Percentiles rank a stretch among this genome's conserved stretches.
These are phyloP conservation scores for Crithidia sp. DNA, from an alignment of 208 protist genomes.

Conservation along the genomic window DNA sequence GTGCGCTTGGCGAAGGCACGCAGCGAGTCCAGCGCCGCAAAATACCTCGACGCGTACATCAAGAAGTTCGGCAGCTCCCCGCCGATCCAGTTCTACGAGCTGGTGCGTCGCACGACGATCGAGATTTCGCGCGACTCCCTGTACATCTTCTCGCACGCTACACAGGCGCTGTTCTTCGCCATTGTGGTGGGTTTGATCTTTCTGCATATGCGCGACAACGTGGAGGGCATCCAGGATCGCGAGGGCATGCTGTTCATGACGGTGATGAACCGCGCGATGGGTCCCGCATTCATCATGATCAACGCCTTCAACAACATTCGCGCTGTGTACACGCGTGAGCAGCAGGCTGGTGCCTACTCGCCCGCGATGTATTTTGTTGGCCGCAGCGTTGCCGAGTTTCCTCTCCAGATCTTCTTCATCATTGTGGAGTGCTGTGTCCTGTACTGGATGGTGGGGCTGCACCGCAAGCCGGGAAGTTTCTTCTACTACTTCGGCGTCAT, in stretches of 20 bases:
- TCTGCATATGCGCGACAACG: slow-evolving; percentile 50
- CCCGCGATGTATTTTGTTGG: slow-evolving; percentile 61
- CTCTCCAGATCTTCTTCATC: slow-evolving; percentile 46
- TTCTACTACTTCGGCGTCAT: slow-evolving; percentile 68
- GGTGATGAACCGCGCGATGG: slow-evolving; percentile 65
- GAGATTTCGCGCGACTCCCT: slow-evolving; percentile 53
- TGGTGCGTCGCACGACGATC: slow-evolving; percentile 41
- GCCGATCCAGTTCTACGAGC: slow-evolving; percentile 63
- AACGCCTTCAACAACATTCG: slow-evolving; percentile 50
- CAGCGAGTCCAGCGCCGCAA: slow-evolving; percentile 40
- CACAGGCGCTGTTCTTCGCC: slow-evolving; percentile 67
- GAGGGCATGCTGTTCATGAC: slow-evolving; percentile 74
- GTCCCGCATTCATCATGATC: slow-evolving; percentile 61
- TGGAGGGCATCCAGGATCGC: slow-evolving; percentile 64
- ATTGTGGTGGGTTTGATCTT: slow-evolving; percentile 78
- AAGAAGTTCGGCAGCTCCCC: slow-evolving; percentile 48
- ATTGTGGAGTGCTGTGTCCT: slow-evolving; percentile 62
- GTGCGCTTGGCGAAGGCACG: slow-evolving; percentile 44
- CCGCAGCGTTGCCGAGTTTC: slow-evolving; percentile 54
- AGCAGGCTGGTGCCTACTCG: slow-evolving; percentile 70
- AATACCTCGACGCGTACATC: slow-evolving; percentile 60
- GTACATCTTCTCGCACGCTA: slow-evolving; percentile 51
- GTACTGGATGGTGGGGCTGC: slow-evolving; percentile 71
- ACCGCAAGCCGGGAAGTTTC: slow-evolving; percentile 45
- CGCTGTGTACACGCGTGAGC: slow-evolving; percentile 71